A percentile compares a stretch with the other conserved stretches of the same genome.
Evolutionary conservation across 2,329 filamentous ascomycete species (phyloP).

Genomic region (Pyricularia sp.): DNA sequence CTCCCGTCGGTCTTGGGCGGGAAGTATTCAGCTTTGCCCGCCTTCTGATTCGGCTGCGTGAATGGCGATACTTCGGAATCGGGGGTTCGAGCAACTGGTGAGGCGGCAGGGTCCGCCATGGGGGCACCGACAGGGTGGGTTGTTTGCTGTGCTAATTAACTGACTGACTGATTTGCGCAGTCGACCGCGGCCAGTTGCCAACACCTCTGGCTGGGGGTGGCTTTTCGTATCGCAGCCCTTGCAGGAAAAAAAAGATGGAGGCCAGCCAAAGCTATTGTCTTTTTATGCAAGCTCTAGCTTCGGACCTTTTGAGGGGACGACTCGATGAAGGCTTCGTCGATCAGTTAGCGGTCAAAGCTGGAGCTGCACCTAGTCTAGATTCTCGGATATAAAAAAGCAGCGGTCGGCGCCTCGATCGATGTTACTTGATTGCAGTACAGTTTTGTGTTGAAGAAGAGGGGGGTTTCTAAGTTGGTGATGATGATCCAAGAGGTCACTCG

Average conservation of each 20-base stretch:
- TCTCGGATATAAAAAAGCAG: neutral
- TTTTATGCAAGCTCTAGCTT: neutral
- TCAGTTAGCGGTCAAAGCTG: neutral
- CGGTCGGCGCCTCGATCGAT: neutral
- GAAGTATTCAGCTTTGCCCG: constrained; percentile 16
- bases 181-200: neutral
- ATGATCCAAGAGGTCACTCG: neutral
- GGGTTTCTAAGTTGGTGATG: neutral
- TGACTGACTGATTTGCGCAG: neutral
- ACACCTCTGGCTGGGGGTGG: neutral
- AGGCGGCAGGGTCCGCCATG: constrained; percentile 11
- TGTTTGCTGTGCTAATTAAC: neutral
- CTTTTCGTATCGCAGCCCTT: neutral
- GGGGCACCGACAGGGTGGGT: constrained; percentile 10
- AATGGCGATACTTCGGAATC: constrained; percentile 35
- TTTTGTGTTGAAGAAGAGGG: neutral
- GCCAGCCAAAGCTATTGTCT: neutral
- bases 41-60: constrained; percentile 19
- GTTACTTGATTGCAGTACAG: neutral
- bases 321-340: neutral
- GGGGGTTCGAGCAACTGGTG: constrained; percentile 19
- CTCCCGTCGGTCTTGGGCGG: constrained; percentile 6
- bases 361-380: neutral
- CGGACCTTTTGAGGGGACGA: neutral
- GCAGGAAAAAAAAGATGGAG: neutral